Evolutionary conservation across 768 basidiomycete species (phyloP).

Genomic region (Mycena belliarum): DNA sequence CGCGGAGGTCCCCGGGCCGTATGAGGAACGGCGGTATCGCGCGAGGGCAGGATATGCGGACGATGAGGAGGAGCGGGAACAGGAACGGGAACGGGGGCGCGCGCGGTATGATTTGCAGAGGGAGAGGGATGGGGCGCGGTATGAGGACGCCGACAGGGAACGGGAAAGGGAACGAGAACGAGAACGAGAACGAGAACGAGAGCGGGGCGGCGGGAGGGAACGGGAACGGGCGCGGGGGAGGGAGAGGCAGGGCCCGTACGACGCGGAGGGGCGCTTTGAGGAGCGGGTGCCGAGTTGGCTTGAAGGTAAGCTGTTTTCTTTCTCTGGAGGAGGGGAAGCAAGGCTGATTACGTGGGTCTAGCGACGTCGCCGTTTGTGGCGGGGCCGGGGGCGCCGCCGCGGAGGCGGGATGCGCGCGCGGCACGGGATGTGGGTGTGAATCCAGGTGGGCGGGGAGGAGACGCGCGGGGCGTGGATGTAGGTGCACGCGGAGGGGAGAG

Average conservation of each 20-base stretch:
- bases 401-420: too few species aligned
- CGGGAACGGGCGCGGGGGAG: constrained; percentile 13
- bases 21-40: not conserved
- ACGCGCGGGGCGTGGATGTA: not conserved
- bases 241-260: too few species aligned
- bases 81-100: too few species aligned
- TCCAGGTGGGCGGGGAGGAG: too few species aligned
- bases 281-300: constrained; percentile 43
- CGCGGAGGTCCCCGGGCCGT: not conserved
- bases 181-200: constrained; percentile 9
- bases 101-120: too few species aligned
- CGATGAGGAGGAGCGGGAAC: not conserved
- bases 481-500: not conserved
- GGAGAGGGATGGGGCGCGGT: constrained; percentile 12
- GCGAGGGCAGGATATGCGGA: constrained; percentile 9
- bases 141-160: not conserved
- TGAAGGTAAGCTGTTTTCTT: constrained; percentile 30
- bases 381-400: constrained; percentile 30
- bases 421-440: too few species aligned
- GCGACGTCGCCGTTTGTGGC: constrained; percentile 39
- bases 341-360: not conserved
- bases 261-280: too few species aligned
- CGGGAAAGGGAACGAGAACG: constrained; percentile 7
- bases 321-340: too few species aligned
- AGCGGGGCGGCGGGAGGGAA: constrained; percentile 9